Evolutionary conservation across 106 monocot species (phyloP), one percentile per base, ranked within the genome.

Genomic region (Cymbidium sinense): DNA sequence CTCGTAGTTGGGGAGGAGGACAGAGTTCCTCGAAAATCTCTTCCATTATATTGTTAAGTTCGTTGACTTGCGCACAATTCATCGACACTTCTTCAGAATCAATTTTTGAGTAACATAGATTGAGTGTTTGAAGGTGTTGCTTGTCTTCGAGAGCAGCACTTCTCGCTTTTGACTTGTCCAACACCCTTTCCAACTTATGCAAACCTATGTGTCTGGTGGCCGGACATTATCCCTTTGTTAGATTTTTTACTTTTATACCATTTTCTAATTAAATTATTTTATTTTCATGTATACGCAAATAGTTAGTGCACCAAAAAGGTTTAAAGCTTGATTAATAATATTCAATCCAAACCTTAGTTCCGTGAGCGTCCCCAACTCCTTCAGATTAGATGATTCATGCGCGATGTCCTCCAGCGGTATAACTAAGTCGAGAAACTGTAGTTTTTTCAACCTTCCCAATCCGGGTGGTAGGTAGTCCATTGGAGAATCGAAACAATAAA

Each of bases 21-120:
- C 55, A 55, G 20, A 84, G 75, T 12, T 76, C 69, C 52, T 84
- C 84, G 28, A 79, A 79, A 17, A 76, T 55, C 39, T 79, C 70
- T 21, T 39, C 27, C 5, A 70, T 84, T 69, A 1, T 75, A 6
- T 19, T 30, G 7, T 15, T 58, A 17, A 7, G 54, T 25, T 84
- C 75, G 18, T 69, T 75, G 5, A 29, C 1, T 7, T n/a, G 19
- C 23, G 37, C 7, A 20, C 13, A 18, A 29, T 34, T 70, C 37
- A 39, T 39, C 4, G 6, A 67, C 8, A 27, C n/a, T 28, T 9
- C 3, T n/a, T 18, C 13, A 47, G 34, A 18, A 43, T 29, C 37
- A 15, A 18, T 12, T 9, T 12, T 0, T 43, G 65, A 28, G 75
- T 69, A 70, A 10, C 27, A 5, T 37, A 84, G 13, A 17, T 35